Conservation (phyloP, 345 rosid genomes). For the Angophora floribunda region DNA sequence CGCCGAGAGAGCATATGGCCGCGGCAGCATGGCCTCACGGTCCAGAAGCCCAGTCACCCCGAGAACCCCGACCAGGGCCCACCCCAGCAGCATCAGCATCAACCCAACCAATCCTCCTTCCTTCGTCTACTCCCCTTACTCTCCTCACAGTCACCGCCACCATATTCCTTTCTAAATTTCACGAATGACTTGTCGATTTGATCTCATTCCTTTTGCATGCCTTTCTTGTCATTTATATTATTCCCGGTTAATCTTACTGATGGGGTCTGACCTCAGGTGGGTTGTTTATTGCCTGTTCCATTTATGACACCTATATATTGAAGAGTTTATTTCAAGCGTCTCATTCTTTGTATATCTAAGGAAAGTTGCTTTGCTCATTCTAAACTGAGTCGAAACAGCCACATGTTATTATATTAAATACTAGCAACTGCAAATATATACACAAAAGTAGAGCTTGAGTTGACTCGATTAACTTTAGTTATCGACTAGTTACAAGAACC, state of each 20-base stretch:
- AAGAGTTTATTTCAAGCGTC: neutral
- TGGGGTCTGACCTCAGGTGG: neutral
- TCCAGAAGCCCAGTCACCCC: constrained; percentile 13
- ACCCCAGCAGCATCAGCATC: neutral
- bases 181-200: neutral
- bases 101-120: neutral
- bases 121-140: constrained; percentile 5
- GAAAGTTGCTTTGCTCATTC: neutral
- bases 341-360: neutral
- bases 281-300: neutral
- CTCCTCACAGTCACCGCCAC: constrained; percentile 2
- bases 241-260: neutral
- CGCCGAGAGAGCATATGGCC: constrained; percentile 12
- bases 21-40: constrained; percentile 10
- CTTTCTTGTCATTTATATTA: neutral
- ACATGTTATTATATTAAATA: neutral
- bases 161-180: neutral
- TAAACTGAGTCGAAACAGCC: neutral
- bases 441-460: neutral
- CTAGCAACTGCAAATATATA: neutral
- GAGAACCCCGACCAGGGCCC: neutral
- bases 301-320: neutral
- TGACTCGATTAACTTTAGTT: neutral
- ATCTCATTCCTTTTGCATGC: neutral
- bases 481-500: neutral